These are phyloP conservation scores for Sordariomycetes sp. DNA, from an alignment of 2,329 filamentous ascomycete species.

Conservation along the genomic window DNA sequence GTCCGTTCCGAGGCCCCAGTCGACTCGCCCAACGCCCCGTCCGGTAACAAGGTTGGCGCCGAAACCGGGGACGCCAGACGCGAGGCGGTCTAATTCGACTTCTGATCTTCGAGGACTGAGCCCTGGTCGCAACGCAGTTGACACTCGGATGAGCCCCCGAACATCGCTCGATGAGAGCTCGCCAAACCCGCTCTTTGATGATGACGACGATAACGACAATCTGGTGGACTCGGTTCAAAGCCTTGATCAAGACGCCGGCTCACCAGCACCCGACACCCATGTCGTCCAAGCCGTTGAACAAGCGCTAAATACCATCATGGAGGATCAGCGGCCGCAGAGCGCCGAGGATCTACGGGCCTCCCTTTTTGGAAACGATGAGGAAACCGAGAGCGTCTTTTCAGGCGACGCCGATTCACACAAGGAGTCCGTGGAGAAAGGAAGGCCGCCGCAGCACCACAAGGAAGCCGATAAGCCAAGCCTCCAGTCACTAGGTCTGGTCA, in stretches of 20 bases:
- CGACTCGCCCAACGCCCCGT: constrained; percentile 14
- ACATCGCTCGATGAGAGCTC: constrained; percentile 49
- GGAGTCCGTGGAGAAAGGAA: constrained; percentile 26
- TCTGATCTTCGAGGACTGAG: constrained; percentile 31
- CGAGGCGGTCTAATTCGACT: constrained; percentile 33
- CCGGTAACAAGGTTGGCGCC: constrained; percentile 17
- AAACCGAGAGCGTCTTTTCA: constrained; percentile 4
- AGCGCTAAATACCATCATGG: constrained; percentile 86
- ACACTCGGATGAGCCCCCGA: neutral
- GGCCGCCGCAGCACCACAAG: constrained; percentile 18
- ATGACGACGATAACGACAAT: constrained; percentile 68
- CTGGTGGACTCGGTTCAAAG: constrained; percentile 68
- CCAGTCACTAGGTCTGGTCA: constrained; percentile 83
- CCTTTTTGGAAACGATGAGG: constrained; percentile 47
- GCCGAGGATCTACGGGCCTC: constrained; percentile 56
- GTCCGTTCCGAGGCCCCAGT: constrained; percentile 29
- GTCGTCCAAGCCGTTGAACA: constrained; percentile 90
- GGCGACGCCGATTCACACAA: constrained; percentile 38
- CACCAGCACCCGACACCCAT: constrained; percentile 56
- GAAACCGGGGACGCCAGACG: constrained; percentile 21
- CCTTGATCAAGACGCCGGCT: constrained; percentile 56
- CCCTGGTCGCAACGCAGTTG: constrained; percentile 21
- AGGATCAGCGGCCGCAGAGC: constrained; percentile 56
- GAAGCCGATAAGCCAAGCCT: constrained; percentile 69
- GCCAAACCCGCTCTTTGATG: constrained; percentile 58